Evolutionary conservation across 768 basidiomycete genomes (phyloP), one percentile per base, ranked within the genome.

Genomic region (Steccherinum ochraceum): DNA sequence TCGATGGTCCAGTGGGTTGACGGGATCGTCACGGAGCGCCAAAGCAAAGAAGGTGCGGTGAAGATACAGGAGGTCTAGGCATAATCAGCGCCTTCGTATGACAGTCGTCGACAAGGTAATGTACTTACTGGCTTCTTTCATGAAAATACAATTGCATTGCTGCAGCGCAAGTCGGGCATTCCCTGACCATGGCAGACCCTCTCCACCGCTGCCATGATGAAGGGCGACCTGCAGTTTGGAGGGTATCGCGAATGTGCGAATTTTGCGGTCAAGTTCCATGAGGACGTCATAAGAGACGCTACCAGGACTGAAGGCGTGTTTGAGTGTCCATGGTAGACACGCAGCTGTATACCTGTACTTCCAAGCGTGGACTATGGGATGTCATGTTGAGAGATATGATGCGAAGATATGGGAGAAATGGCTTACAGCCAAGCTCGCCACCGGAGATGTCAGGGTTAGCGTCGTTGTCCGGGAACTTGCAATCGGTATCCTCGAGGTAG

Each of bases 391-490:
- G 20, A 10, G 23, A 35, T 3, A 3, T 5, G 23, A 20, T 3
- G 5, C 27, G 30, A 24, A 27, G 18, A 19, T 26, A 42, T 23
- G 24, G 43, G 45, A 18, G 24, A 12, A 19, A 25, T 19, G n/a
- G 62, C 77, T 50, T 64, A 79, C 78, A 80, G 25, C 73, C 68
- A 27, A 69, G 56, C 44, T 69, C 64, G 47, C 75, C 72, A 13
- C 60, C 56, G 13, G 62, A 50, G 45, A 64, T 66, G 21, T 61
- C 52, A 7, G 53, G 52, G 10, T 69, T 60, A 16, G 71, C 67
- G 11, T 66, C 51, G 53, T 79, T 77, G 19, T 75, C 71, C 3
- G 79, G 78, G 56, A 79, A 76, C 42, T 68, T 68, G 58, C 78
- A 80, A 52, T 80, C 77, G 16, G 72, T 69, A 56, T 78, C 69